phyloP scores from a whole-genome alignment of 176 grass and related monocot genomes.

The Saccharum officinarum region DNA sequence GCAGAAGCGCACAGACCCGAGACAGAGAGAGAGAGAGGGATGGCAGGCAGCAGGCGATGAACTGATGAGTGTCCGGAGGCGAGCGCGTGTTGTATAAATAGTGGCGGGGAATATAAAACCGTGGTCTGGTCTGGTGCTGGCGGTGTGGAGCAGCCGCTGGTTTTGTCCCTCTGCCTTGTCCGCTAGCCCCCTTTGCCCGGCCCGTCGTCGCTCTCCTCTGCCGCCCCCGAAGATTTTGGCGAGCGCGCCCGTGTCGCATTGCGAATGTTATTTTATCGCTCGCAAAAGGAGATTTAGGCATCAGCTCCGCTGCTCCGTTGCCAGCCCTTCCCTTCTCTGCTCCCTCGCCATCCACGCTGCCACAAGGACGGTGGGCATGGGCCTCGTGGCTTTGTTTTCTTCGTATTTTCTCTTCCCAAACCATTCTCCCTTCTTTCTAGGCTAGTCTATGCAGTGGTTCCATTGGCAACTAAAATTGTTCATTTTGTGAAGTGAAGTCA shows the following conservation, averaged over 20 bases:
- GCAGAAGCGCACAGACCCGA: background rate
- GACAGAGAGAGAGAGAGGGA: background rate
- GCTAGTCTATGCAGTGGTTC: too few species aligned
- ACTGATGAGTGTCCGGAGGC: background rate
- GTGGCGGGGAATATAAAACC: constrained; percentile 34
- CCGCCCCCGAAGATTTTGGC: background rate
- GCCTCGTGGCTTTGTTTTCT: too few species aligned
- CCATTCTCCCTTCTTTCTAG: too few species aligned
- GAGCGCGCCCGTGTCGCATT: background rate
- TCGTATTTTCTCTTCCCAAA: too few species aligned
- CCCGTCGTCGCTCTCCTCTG: background rate
- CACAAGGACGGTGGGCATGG: too few species aligned
- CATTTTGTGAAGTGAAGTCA: too few species aligned
- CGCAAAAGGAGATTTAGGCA: too few species aligned
- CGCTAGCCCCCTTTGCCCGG: background rate
- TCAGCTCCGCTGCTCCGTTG: too few species aligned
- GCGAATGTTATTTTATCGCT: too few species aligned
- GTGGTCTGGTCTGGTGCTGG: constrained; percentile 14
- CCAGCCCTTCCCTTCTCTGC: too few species aligned
- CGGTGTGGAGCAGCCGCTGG: constrained; percentile 28
- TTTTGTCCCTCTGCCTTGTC: background rate
- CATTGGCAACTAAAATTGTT: too few species aligned
- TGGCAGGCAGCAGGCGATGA: background rate
- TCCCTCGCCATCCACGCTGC: too few species aligned
- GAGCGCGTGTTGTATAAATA: constrained; percentile 16